A percentile compares a stretch with the other conserved stretches of the same genome.
phyloP scores from a whole-genome alignment of 75 land plant genomes.

The Gnetum montanum region DNA sequence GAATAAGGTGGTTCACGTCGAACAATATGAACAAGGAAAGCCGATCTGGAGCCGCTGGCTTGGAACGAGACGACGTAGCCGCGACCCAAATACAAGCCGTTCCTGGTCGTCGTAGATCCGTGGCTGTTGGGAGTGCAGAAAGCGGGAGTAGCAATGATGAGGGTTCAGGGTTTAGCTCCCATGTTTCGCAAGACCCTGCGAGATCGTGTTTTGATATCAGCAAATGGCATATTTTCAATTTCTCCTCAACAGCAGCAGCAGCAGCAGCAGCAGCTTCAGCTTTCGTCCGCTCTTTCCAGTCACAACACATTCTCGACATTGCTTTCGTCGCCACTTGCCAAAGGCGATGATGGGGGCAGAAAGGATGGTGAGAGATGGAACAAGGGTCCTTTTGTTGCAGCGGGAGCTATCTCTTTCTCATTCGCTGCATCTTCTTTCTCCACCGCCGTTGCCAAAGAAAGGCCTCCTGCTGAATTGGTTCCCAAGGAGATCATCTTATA shows the following conservation, averaged over 20 bases:
- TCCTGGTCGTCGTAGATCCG: too few species aligned
- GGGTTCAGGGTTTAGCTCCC: conserved; percentile 8
- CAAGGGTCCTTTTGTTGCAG: conserved; percentile 15
- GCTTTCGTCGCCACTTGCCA: background rate
- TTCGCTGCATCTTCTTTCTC: conserved; percentile 34
- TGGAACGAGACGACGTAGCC: too few species aligned
- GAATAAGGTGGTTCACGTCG: too few species aligned
- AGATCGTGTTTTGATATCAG: too few species aligned
- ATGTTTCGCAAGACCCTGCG: background rate
- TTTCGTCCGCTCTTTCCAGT: background rate
- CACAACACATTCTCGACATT: background rate
- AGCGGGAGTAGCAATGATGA: background rate
- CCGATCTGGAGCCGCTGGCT: too few species aligned
- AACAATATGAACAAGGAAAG: too few species aligned
- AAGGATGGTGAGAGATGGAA: background rate
- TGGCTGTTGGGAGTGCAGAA: too few species aligned
- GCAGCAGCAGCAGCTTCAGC: background rate
- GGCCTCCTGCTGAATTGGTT: conserved; percentile 20
- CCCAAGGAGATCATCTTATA: conserved; percentile 80
- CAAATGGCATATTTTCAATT: too few species aligned
- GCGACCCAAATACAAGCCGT: too few species aligned
- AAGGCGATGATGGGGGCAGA: conserved; percentile 1
- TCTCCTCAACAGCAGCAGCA: background rate
- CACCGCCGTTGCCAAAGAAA: conserved; percentile 59
- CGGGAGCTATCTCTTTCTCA: conserved; percentile 63